These are phyloP conservation scores for Thalia dealbata DNA, from an alignment of 176 grass and related monocot species.

Conservation along the genomic window DNA sequence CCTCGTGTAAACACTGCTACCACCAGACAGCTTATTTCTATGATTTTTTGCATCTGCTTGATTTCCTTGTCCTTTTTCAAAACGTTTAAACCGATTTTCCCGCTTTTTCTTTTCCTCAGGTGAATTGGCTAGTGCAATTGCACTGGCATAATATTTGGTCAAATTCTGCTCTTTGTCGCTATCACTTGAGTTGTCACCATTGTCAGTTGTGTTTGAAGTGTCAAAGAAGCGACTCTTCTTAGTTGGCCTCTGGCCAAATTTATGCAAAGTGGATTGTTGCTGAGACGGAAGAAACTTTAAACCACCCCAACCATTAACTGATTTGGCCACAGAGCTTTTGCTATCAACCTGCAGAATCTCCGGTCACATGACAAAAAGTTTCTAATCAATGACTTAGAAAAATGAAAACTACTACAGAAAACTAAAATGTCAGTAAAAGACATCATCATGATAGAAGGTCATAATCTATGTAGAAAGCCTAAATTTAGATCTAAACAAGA, in stretches of 20 bases:
- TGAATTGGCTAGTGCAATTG: slow-evolving; percentile 54
- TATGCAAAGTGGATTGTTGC: slow-evolving; percentile 33
- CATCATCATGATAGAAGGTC: too few species aligned
- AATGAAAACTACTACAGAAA: too few species aligned
- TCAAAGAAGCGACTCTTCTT: slow-evolving; percentile 52
- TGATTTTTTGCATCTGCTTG: slow-evolving; percentile 32
- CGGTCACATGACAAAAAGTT: not conserved
- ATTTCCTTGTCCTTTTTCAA: slow-evolving; percentile 54
- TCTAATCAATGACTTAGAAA: too few species aligned
- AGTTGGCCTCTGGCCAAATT: slow-evolving; percentile 33
- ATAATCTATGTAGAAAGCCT: not conserved
- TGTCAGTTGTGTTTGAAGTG: slow-evolving; percentile 36
- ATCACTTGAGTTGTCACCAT: slow-evolving; percentile 63
- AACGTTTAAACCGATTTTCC: slow-evolving; percentile 87
- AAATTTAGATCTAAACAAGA: not conserved
- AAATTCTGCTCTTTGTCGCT: slow-evolving; percentile 76
- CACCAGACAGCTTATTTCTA: slow-evolving; percentile 34
- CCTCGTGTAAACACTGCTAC: slow-evolving; percentile 33
- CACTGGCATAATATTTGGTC: slow-evolving; percentile 70
- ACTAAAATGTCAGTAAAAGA: too few species aligned
- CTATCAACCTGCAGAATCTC: not conserved
- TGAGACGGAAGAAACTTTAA: slow-evolving; percentile 37
- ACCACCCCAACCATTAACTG: slow-evolving; percentile 32
- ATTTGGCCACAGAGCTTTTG: not conserved
- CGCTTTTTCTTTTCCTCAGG: slow-evolving; percentile 85